A percentile compares a stretch with the other conserved stretches of the same genome.
These are phyloP conservation scores for Clitopilus hobsonii DNA, from an alignment of 768 basidiomycete genomes.

Conservation along the genomic window DNA sequence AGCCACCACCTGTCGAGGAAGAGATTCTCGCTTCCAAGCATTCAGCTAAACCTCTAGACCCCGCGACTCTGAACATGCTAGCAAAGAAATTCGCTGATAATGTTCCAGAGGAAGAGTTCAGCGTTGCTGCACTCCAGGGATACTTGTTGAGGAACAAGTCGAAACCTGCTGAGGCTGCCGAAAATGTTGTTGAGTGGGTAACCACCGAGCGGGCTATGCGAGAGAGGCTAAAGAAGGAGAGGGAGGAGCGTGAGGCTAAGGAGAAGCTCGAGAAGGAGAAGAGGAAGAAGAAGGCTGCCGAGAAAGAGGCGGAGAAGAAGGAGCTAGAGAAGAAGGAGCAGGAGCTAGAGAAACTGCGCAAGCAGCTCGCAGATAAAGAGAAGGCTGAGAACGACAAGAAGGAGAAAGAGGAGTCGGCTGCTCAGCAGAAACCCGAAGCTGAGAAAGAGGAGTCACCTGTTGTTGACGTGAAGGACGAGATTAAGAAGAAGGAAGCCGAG, in stretches of 20 bases:
- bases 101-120: constrained; percentile 83
- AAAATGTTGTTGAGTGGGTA: constrained; percentile 69
- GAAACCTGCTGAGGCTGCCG: constrained; percentile 70
- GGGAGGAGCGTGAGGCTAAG: constrained; percentile 63
- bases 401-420: constrained; percentile 37
- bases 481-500: constrained; percentile 17
- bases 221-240: constrained; percentile 69
- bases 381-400: constrained; percentile 38
- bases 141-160: constrained; percentile 85
- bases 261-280: constrained; percentile 57
- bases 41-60: constrained; percentile 62
- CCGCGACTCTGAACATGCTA: constrained; percentile 55
- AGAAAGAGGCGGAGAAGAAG: constrained; percentile 56
- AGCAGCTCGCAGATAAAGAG: constrained; percentile 49
- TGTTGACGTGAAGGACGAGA: constrained; percentile 19
- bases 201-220: constrained; percentile 68
- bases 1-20: constrained; percentile 61
- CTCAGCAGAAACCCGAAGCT: not conserved
- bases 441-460: constrained; percentile 17
- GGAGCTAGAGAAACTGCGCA: constrained; percentile 49
- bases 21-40: constrained; percentile 55
- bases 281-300: constrained; percentile 48
- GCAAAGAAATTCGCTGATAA: constrained; percentile 77
- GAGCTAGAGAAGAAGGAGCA: constrained; percentile 64
- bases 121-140: constrained; percentile 87